Evolutionary conservation across 2,329 filamentous ascomycete species (phyloP), one percentile per base, ranked within the genome.

Genomic region (Amphichorda felina): DNA sequence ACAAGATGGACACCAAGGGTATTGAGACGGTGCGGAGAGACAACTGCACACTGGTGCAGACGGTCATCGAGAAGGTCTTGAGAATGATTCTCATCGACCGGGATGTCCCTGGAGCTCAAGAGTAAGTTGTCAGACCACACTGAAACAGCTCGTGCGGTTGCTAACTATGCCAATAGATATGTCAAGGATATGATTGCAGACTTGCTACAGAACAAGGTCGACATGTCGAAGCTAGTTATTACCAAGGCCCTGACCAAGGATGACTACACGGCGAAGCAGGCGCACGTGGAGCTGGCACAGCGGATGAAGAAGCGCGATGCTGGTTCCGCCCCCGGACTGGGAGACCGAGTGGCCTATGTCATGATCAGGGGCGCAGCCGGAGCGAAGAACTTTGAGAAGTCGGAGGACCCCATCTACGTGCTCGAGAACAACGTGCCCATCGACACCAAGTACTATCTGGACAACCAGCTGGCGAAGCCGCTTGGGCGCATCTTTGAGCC

Each of bases 1-100:
- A 98, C 71, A 98, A 96, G 68, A 98, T 98, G 93, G 91, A 98
- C 59, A 96, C 86, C 40, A 98, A 98, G 58, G 91, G 91, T 69
- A 96, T 98, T 45, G 91, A 98, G 61, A 98, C 91, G 4, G 93
- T 98, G 32, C 81, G 91, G 46, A 73, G 91, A 70, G 91, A 98
- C 57, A 98, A 98, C 54, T 98, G 91, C 54, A 70, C 91, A 35
- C 65, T 98, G 40, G 91, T 96, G 13, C 89, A 96, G 59, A 95
- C 83, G 3, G 91, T 96, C 40, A 96, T 98, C 50, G 91, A 98
- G 59, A 96, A 91, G 38, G 89, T 94, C 16, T 63, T 98, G 44
- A 75, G 86, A 46, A 96, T 95, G 80, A 85, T 98, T 49, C 63
- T 98, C 48, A 95, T 98, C 42, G 88, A 98, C 45, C 81, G 78